A percentile compares a stretch with the other conserved stretches of the same genome.
phyloP scores from a whole-genome alignment of 2,329 filamentous ascomycete genomes.

The Fusarium musae region DNA sequence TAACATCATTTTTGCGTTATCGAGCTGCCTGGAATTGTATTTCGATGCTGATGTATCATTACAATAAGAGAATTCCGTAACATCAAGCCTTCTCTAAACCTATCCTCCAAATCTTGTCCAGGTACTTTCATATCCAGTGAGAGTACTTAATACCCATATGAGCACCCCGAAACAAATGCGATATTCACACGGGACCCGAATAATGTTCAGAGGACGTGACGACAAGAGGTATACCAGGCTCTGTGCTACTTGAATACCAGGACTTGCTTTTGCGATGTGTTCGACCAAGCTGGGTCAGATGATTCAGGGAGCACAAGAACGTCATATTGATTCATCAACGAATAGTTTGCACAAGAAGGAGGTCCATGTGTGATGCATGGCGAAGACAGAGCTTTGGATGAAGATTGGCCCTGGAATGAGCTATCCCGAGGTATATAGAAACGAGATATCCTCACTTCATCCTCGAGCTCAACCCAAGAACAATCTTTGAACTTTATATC shows the following conservation, averaged over 20 bases:
- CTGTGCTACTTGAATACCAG: background rate
- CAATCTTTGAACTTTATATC: background rate
- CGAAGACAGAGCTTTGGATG: background rate
- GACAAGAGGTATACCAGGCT: background rate
- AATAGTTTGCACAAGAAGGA: background rate
- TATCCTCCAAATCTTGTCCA: background rate
- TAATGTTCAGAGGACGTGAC: background rate
- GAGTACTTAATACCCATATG: background rate
- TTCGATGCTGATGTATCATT: background rate
- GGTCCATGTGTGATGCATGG: background rate
- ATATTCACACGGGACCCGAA: background rate
- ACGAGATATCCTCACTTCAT: background rate
- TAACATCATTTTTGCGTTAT: background rate
- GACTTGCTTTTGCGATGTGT: background rate
- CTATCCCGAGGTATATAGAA: background rate
- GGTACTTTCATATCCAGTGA: background rate
- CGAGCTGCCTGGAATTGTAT: background rate
- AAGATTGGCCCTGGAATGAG: background rate
- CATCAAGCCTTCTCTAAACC: background rate
- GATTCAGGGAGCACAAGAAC: background rate
- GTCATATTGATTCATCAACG: background rate
- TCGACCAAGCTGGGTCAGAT: background rate
- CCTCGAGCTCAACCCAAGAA: background rate
- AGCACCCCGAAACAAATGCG: background rate
- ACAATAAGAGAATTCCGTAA: background rate